Base-by-base conservation (phyloP, 169 alveolate species). In the Plasmodium vivax region DNA sequence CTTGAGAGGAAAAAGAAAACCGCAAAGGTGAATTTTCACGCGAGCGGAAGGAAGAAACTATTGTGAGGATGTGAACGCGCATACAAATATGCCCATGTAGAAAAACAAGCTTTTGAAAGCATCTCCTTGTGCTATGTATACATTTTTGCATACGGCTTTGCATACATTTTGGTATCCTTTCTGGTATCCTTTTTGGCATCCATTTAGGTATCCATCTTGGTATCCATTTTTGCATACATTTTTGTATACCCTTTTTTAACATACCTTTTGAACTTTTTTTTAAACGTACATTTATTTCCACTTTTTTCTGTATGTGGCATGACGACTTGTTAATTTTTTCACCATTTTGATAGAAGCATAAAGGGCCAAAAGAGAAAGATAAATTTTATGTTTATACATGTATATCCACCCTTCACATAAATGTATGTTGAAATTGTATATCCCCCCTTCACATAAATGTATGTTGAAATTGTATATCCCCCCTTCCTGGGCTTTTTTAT, bases 1-100 rank as follows among this genome's bases (percentile, higher is more conserved):
- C 74, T 84, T 71, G 84, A 84, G 84, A 71, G 56, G 83, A 84
- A 84, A 68, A 68, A 68, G 83, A 41, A 84, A 41, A 84, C 38
- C 73, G 41, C 32, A 71, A 83, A 83, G 51, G 47, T 79, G 72
- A 81, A 68, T 38, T 83, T 74, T 71, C 77, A 85, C 62, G 12
- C 47, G 75, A 54, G 19, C 38, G 79, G 85, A 85, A 74, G 68
- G 41, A 75, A n/a, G 56, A 36, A 73, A 51, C n/a, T 51, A 23
- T n/a, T 68, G 77, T 68, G 38, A 68, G 12, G 14, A 68, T 8
- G 16, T 6, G 36, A 68, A 27, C 32, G n/a, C 38, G 10, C 77
- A 87, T 75, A 32, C 80, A 87, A 77, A 36, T 23, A 62, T 54
- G 27, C 19, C 16, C 19, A 82, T 68, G 30, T 71, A 16, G 30